Base-by-base conservation (phyloP, 441 rosid species). In the Populus hybrid region DNA sequence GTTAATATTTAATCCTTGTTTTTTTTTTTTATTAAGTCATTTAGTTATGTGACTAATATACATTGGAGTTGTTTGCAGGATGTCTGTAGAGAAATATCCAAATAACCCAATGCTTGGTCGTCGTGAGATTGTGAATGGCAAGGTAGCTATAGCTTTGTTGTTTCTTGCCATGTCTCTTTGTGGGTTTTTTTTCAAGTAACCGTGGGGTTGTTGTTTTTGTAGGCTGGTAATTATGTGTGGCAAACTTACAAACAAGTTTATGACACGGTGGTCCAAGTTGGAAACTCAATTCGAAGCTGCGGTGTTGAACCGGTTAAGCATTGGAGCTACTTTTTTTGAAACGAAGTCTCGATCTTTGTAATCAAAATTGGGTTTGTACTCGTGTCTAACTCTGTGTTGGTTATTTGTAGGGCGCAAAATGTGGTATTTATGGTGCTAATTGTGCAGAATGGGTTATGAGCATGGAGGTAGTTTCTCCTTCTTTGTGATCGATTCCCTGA, bases 381-480 rank as follows among this genome's bases (percentile, higher is more conserved):
- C 68, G 18, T 65, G n/a, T 76, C 21, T 46, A 10, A 24, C 16
- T 35, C 30, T 23, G 57, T 70, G 26, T 64, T 76, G 74, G 67
- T 77, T 74, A 69, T 74, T 69, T 81, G 50, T 79, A 96, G 99
- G 88, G 94, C 70, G 95, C 80, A 24, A 91, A 90, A 85, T 96
- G 99, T 81, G 98, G 99, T 72, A 93, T 94, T 77, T 96, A 85
- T 73, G 98, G 99, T 77, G 95, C 89, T 76, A 96, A 96, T 76
- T 87, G 88, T 68, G 46, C 96, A 2, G 98, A 96, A 82, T 96
- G 99, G 99, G 83, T 94, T 76, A 89, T 94, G 59, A 93, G 99
- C 89, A 96, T 96, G 99, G 96, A 94, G 98, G 99, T 95, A 86
- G 30, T 18, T 54, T 36, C 8, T 32, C 8, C 5, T 30, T 8